A percentile compares a stretch with the other conserved stretches of the same genome.
phyloP scores from a whole-genome alignment of 352 stramenopile species.

The Phytophthora capsici region DNA sequence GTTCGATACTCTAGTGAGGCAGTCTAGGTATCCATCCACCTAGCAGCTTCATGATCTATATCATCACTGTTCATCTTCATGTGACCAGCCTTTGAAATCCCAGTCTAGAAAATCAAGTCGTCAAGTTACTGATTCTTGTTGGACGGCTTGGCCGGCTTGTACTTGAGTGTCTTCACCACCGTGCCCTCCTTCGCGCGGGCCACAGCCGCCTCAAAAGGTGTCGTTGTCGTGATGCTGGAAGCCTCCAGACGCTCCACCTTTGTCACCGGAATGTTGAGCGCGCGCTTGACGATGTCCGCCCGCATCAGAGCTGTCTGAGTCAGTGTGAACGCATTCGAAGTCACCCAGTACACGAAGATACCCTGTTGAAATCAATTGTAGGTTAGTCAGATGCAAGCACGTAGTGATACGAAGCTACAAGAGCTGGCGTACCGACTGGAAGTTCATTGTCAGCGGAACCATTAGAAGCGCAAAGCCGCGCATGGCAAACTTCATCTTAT shows the following conservation, averaged over 20 bases:
- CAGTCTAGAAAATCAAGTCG: conserved; percentile 11
- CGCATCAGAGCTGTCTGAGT: conserved; percentile 66
- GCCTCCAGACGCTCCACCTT: conserved; percentile 48
- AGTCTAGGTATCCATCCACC: conserved; percentile 5
- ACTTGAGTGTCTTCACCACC: conserved; percentile 70
- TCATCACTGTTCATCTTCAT: conserved; percentile 7
- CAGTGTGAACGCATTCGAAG: conserved; percentile 83
- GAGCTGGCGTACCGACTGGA: conserved; percentile 63
- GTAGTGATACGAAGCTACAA: neutral
- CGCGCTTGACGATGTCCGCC: conserved; percentile 58
- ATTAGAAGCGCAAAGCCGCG: conserved; percentile 72
- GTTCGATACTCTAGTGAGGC: conserved; percentile 12
- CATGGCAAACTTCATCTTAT: conserved; percentile 86
- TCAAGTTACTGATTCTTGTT: conserved; percentile 43
- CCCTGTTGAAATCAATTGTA: conserved; percentile 42
- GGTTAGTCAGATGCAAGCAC: neutral
- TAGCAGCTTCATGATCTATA: neutral
- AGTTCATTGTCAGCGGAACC: conserved; percentile 84
- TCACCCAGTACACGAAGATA: conserved; percentile 90
- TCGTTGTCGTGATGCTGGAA: conserved; percentile 39
- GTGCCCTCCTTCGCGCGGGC: conserved; percentile 69
- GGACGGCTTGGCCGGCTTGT: conserved; percentile 61
- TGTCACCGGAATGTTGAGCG: conserved; percentile 60
- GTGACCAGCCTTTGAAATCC: neutral
- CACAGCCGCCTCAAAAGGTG: conserved; percentile 82